Evolutionary conservation across 2,329 filamentous ascomycete genomes (phyloP).

Genomic region (Penicillium sp.): DNA sequence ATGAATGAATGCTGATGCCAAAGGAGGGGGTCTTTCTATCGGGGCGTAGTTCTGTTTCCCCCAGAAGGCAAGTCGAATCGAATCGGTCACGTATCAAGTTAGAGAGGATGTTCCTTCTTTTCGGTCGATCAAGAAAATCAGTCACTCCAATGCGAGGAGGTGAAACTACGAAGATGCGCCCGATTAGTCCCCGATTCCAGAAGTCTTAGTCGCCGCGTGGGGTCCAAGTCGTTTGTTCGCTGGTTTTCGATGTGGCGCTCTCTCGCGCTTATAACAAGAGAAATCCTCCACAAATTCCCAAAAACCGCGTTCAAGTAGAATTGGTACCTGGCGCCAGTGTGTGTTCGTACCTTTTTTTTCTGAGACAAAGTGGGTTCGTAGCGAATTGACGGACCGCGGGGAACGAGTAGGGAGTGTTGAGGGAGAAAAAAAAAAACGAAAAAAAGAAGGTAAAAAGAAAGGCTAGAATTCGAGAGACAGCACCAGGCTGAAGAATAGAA

Average conservation of each 20-base stretch:
- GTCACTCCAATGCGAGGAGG: neutral
- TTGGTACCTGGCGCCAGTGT: neutral
- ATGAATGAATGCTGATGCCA: neutral
- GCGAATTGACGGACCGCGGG: neutral
- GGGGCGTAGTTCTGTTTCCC: neutral
- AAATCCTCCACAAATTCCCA: neutral
- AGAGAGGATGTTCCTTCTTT: neutral
- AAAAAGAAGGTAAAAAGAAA: constrained; percentile 11
- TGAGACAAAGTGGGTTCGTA: constrained; percentile 12
- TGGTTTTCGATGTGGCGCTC: neutral
- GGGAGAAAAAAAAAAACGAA: constrained; percentile 2
- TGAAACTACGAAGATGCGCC: constrained; percentile 3
- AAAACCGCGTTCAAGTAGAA: neutral
- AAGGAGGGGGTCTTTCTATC: constrained; percentile 1
- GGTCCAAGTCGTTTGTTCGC: constrained; percentile 3
- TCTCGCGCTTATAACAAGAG: neutral
- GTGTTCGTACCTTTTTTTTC: constrained; percentile 19
- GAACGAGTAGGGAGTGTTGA: constrained; percentile 4
- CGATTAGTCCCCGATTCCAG: constrained; percentile 9
- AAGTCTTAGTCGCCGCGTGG: constrained; percentile 10
- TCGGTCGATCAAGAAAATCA: neutral
- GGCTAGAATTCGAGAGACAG: constrained; percentile 18
- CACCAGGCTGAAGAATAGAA: constrained; percentile 25
- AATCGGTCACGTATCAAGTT: neutral
- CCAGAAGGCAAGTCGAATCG: neutral